Conservation (phyloP, 768 basidiomycete species). For the Pilatotrama ljubarskyi region DNA sequence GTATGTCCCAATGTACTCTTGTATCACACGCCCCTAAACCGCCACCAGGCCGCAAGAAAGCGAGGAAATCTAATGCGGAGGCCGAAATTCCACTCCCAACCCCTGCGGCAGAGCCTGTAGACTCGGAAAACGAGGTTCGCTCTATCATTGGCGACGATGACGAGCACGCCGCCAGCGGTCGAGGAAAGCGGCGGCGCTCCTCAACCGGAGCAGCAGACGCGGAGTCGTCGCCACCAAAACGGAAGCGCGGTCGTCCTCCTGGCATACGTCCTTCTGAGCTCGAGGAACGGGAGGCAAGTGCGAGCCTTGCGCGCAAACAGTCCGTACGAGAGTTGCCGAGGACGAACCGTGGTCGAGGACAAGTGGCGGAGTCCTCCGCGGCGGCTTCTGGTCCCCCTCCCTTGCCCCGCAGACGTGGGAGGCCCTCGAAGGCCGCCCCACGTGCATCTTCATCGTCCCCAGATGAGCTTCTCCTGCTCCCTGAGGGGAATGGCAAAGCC, state of each 20-base stretch:
- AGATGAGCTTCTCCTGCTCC: slow-evolving; percentile 17
- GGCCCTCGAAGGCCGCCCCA: background rate
- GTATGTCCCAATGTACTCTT: slow-evolving; percentile 34
- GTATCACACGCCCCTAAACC: background rate
- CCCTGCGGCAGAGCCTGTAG: background rate
- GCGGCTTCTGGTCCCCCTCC: background rate
- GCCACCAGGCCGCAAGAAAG: slow-evolving; percentile 9
- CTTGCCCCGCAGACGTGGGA: slow-evolving; percentile 2
- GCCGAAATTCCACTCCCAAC: background rate
- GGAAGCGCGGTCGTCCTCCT: slow-evolving; percentile 13
- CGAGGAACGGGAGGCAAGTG: background rate
- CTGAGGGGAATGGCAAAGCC: background rate
- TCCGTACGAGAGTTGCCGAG: background rate
- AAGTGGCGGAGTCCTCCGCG: background rate
- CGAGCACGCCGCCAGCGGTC: background rate
- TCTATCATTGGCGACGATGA: slow-evolving; percentile 17
- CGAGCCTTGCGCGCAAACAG: background rate
- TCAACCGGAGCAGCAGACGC: slow-evolving; percentile 3
- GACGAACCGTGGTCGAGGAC: background rate
- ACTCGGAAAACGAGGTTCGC: slow-evolving; percentile 21
- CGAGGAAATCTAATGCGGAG: slow-evolving; percentile 3
- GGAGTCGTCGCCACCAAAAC: background rate
- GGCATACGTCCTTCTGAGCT: slow-evolving; percentile 4
- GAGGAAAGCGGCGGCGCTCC: slow-evolving; percentile 11
- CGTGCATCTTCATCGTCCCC: slow-evolving; percentile 9